Base-by-base conservation (phyloP, 192 early-diverging fungal genomes). In the Coemansia guatemalensis region DNA sequence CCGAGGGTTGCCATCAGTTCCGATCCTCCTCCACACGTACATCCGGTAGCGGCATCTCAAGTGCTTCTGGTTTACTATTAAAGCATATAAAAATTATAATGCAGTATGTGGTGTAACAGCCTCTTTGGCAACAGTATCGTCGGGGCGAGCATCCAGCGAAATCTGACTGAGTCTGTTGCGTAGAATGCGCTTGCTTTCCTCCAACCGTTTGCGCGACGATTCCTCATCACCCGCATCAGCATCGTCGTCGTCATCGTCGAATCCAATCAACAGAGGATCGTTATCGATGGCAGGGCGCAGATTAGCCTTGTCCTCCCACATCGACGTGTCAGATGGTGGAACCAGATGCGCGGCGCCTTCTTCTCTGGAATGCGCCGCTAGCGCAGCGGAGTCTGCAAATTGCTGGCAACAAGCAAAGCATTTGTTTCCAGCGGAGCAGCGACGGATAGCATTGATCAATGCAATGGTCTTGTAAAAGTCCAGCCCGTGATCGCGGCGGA, bases 371-470 rank as follows among this genome's bases (percentile, higher is more conserved):
- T 97, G 95, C n/a, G 59, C 69, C 0, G 76, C 74, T 62, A 97
- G 53, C 2, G 73, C 59, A 2, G 60, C 53, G 0, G 73, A 62
- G 11, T 64, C 60, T 8, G 82, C 84, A 56, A 93, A 85, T 1
- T 26, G 52, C 32, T 62, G 49, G 11, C 60, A 39, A 65, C 95
- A 97, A 12, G 85, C 85, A 71, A 89, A 93, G 71, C 95, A 95
- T 5, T 74, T 58, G 49, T 67, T 75, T 3, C 74, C 61, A 23
- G 85, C 85, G 3, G 92, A 84, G 63, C 84, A 84, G 8, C 81
- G 80, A 27, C 95, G 88, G 60, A 95, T 87, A 56, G 86, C 91
- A 73, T 98, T 98, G 82, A 98, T 89, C 58, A 96, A 75, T 5
- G 79, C 68, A 39, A 98, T 88, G 5, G 89, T 89, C 59, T 82